These are phyloP conservation scores for Linum trigynum DNA, from an alignment of 345 rosid genomes.

Conservation along the genomic window DNA sequence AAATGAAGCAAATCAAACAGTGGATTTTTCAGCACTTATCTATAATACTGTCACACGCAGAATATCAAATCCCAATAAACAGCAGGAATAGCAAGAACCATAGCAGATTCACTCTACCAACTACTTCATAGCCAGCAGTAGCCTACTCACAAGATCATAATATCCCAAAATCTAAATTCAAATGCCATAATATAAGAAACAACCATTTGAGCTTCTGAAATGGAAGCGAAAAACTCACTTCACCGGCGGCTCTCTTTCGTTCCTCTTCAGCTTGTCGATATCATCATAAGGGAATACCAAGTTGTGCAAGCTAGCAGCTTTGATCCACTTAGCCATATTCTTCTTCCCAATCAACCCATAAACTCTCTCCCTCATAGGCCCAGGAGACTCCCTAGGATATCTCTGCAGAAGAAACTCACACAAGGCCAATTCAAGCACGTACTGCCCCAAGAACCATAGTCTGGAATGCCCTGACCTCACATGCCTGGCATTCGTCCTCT, in stretches of 20 bases:
- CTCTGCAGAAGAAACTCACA: constrained; percentile 81
- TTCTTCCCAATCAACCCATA: constrained; percentile 91
- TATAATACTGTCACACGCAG: too few relatives aligned
- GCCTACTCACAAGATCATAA: too few relatives aligned
- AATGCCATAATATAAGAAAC: too few relatives aligned
- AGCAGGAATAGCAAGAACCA: too few relatives aligned
- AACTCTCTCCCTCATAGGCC: constrained; percentile 89
- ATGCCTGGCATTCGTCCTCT: constrained; percentile 72
- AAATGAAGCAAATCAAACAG: too few relatives aligned
- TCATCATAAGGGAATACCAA: constrained; percentile 90
- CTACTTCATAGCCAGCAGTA: too few relatives aligned
- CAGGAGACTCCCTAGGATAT: constrained; percentile 85
- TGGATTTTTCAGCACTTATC: too few relatives aligned
- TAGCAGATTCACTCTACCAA: too few relatives aligned
- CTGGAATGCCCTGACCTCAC: constrained; percentile 81
- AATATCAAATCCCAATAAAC: too few relatives aligned
- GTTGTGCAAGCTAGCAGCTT: constrained; percentile 79
- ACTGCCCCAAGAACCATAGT: constrained; percentile 75
- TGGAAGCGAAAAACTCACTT: constrained; percentile 47
- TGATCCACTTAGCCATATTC: constrained; percentile 73
- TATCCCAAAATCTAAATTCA: too few relatives aligned
- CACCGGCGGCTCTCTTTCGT: constrained; percentile 76
- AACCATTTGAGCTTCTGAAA: too few relatives aligned
- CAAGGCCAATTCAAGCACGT: constrained; percentile 76
- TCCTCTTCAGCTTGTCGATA: constrained; percentile 58